Evolutionary conservation across 2,329 filamentous ascomycete genomes (phyloP).

Genomic region (Diaporthe vaccinii): DNA sequence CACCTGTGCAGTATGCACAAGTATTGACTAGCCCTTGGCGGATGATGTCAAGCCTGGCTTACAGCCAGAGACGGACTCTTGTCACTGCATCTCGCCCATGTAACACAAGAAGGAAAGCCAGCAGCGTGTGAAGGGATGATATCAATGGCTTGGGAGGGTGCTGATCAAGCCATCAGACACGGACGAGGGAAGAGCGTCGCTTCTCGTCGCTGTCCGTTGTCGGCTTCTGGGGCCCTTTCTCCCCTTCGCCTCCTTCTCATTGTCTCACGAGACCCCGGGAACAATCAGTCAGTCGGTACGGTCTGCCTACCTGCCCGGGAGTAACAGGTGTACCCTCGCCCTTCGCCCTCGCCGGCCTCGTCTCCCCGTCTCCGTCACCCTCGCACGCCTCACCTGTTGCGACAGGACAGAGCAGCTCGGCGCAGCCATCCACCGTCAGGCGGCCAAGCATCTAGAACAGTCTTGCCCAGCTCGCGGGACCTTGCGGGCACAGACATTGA

Average conservation of each 20-base stretch:
- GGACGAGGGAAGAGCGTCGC: not conserved
- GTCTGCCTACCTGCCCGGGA: not conserved
- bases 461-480: conserved; percentile 20
- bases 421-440: not conserved
- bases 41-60: conserved; percentile 29
- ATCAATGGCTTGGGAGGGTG: conserved; percentile 25
- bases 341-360: conserved; percentile 6
- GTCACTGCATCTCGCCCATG: conserved; percentile 11
- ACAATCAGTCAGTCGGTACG: not conserved
- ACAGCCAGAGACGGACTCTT: not conserved
- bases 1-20: not conserved
- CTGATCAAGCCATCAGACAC: conserved; percentile 8
- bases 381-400: not conserved
- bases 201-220: not conserved
- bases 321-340: conserved; percentile 28
- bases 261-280: not conserved
- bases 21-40: conserved; percentile 2
- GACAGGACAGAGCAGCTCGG: not conserved
- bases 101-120: not conserved
- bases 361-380: not conserved
- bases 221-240: not conserved
- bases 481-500: conserved; percentile 6
- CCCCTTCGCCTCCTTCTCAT: not conserved
- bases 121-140: conserved; percentile 19
- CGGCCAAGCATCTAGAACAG: conserved; percentile 34